Base-by-base conservation (phyloP, 2,329 filamentous ascomycete species). In the Dichotomopilus funicola region DNA sequence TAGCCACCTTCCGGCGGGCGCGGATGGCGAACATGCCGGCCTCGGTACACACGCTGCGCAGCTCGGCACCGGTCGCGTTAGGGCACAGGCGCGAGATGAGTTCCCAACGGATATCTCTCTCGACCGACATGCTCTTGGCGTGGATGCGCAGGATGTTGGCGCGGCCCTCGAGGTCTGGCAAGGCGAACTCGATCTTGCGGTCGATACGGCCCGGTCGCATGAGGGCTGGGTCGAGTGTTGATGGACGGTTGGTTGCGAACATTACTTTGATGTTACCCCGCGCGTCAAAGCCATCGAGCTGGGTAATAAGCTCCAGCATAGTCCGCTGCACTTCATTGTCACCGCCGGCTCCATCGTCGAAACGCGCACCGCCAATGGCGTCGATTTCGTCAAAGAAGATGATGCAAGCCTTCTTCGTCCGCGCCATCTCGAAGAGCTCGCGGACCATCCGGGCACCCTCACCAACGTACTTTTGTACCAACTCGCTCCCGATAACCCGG, bases 301-400 rank as follows among this genome's bases (percentile, higher is more conserved):
- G 92, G 37, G 92, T 97, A 68, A 97, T 97, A 52, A 97, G 80
- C 71, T 97, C 92, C 79, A 97, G 75, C 92, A 97, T 97, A 62
- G 92, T 97, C 76, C 92, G 82, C 74, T 97, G 92, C 6, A 97
- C 92, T 72, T 97, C 92, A 70, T 97, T 97, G 73, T 97, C 92
- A 67, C 92, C 92, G 65, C 92, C 92, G 60, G 92, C 92, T 63
- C 92, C 92, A 65, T 97, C 92, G 67, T 97, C 92, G 70, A 97
- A 96, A 72, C 92, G 89, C 41, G 92, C 92, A 65, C 92, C 92
- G 69, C 92, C 92, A 54, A 97, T 89, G 49, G 92, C 92, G 72
- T 97, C 92, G 60, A 97, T 94, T 76, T 99, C 94, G 71, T 99
- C 94, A 68, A 96, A 95, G 85, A 99, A 99, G 75, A 99, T 99